phyloP scores from a whole-genome alignment of 768 basidiomycete genomes.

The Udeniomyces megalosporus region DNA sequence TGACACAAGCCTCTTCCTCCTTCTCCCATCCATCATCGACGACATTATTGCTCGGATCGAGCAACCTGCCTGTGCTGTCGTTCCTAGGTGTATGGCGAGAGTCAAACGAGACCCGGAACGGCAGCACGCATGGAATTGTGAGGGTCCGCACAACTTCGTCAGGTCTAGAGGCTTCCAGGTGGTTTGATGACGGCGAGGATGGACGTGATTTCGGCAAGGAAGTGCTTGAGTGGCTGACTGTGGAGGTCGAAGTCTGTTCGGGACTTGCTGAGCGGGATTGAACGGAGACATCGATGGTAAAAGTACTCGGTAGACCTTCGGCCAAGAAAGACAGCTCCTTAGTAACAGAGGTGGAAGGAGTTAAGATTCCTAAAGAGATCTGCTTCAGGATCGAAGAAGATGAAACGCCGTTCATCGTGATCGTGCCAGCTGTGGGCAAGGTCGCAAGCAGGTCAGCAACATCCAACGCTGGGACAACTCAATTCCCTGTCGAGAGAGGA shows the following conservation, averaged over 20 bases:
- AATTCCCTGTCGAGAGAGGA: background rate
- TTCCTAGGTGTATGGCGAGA: no score
- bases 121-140: background rate
- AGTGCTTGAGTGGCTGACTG: background rate
- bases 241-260: no score
- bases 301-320: background rate
- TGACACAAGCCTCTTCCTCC: background rate
- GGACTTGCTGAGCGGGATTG: slow-evolving; percentile 1
- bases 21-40: no score
- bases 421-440: slow-evolving; percentile 19
- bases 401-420: slow-evolving; percentile 45
- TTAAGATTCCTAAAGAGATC: slow-evolving; percentile 21
- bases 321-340: slow-evolving; percentile 2
- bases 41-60: no score
- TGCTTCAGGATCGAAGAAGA: slow-evolving; percentile 37
- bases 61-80: no score
- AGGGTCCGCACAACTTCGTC: background rate
- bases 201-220: background rate
- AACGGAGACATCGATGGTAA: slow-evolving; percentile 8
- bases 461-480: background rate
- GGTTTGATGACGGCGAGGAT: background rate
- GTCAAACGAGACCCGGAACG: slow-evolving; percentile 1
- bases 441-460: background rate
- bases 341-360: slow-evolving; percentile 11
- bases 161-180: background rate